Base-by-base conservation (phyloP, 441 rosid genomes). In the Pelargonium fulgidum region DNA sequence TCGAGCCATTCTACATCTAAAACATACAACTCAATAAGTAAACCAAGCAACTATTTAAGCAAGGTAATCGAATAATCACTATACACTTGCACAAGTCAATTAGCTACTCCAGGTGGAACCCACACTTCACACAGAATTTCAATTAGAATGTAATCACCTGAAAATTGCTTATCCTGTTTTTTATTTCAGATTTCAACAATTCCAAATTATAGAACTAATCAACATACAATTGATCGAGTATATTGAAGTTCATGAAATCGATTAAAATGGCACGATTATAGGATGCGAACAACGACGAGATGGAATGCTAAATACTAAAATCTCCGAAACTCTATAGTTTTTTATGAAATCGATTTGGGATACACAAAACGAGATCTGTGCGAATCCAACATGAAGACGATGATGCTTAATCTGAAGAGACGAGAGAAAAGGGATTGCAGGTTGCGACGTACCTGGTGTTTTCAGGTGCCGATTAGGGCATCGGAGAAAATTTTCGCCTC, bases 221-320 rank as follows among this genome's bases (percentile, higher is more conserved):
- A 61, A 59, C 33, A 59, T 24, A 61, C 64, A 61, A 61, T 61
- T 24, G 13, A 61, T 61, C 7, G 39, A 61, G 19, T 59, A 61
- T 11, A 24, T 24, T 12, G 13, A 61, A 22, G 42, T 7, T 59
- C 33, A 20, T 19, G 13, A 59, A 22, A 11, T 59, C 33, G 6
- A 61, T 24, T 22, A 3, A 29, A 20, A 24, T 61, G 14, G 13
- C 13, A 22, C 13, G 64, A 61, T 48, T 12, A 12, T 4, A 24
- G 13, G 20, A 61, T 24, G 26, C 20, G 64, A 61, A 22, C 36
- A 59, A 22, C 6, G 22, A 22, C 64, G 26, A 29, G 39, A 61
- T 22, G 11, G 36, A 61, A 5, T 61, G 64, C 10, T 61, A 24
- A 19, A 61, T 39, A 16, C 36, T 16, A 61, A 6, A 61, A 61